Percentiles rank a stretch among this genome's conserved stretches.
These are phyloP conservation scores for Tanacetum coccineum DNA, from an alignment of 129 eudicot species.

Conservation along the genomic window DNA sequence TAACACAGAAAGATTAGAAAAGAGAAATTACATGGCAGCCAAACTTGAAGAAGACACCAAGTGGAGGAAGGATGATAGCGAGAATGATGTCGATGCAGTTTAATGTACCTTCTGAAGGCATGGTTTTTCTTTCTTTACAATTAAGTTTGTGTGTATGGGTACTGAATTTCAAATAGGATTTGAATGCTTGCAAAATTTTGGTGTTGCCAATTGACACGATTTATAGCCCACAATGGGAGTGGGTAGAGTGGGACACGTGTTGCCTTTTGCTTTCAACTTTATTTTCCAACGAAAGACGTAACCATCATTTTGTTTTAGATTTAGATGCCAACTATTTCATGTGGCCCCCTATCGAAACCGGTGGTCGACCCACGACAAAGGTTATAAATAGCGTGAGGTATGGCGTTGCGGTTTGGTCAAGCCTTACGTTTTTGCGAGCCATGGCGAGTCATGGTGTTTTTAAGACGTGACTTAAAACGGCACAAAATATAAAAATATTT, in stretches of 20 bases:
- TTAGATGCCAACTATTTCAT: no score
- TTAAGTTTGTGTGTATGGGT: no score
- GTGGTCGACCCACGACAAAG: no score
- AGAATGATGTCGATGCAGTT: constrained; percentile 62
- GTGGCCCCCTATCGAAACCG: no score
- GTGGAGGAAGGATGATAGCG: constrained; percentile 87
- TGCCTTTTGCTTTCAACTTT: not conserved
- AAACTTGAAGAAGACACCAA: constrained; percentile 81
- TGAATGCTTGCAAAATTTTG: not conserved
- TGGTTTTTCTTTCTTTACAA: not conserved
- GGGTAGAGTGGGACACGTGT: constrained; percentile 18
- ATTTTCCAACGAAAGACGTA: not conserved
- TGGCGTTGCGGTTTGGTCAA: no score
- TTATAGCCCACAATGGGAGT: constrained; percentile 12
- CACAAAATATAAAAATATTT: no score
- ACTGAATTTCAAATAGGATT: not conserved
- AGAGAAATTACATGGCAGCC: constrained; percentile 68
- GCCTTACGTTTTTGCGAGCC: no score
- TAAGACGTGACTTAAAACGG: no score
- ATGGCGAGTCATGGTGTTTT: no score
- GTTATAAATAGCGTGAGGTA: no score
- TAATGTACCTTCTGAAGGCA: constrained; percentile 34
- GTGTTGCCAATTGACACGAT: not conserved
- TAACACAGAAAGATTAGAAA: no score
- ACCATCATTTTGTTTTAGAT: not conserved